Conservation (phyloP, 2,329 filamentous ascomycete genomes). For the Pyrenophora teres region DNA sequence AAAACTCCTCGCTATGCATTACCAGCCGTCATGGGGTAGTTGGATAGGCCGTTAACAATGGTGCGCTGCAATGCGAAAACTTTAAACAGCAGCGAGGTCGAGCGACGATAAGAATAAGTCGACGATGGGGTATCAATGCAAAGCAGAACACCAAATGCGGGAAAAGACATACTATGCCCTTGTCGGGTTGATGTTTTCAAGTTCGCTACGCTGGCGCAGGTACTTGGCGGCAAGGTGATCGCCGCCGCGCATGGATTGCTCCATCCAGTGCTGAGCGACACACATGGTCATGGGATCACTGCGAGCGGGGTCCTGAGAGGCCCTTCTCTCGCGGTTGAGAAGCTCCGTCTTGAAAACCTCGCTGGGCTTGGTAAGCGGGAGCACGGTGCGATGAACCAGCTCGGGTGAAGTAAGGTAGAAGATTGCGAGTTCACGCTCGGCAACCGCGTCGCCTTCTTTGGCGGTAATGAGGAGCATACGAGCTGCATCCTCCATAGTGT, state of each 20-base stretch:
- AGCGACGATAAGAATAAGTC: not conserved
- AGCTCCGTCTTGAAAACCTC: constrained; percentile 91
- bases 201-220: constrained; percentile 71
- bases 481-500: constrained; percentile 79
- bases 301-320: constrained; percentile 62
- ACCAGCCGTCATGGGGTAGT: constrained; percentile 4
- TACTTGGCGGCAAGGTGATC: constrained; percentile 84
- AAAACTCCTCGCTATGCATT: constrained; percentile 19
- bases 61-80: constrained; percentile 11
- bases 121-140: constrained; percentile 17
- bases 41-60: constrained; percentile 4
- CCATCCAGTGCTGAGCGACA: constrained; percentile 97
- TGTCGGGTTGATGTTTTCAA: constrained; percentile 60
- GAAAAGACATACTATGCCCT: constrained; percentile 25
- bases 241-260: constrained; percentile 81
- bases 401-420: constrained; percentile 93
- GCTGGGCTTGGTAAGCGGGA: constrained; percentile 80
- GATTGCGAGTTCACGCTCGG: constrained; percentile 89
- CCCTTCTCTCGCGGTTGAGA: constrained; percentile 67
- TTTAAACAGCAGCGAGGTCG: not conserved
- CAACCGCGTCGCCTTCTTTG: constrained; percentile 85
- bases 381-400: constrained; percentile 75
- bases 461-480: constrained; percentile 92
- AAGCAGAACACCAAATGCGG: constrained; percentile 18
- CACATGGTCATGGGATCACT: constrained; percentile 91